Evolutionary conservation across 768 basidiomycete genomes (phyloP), one percentile per base, ranked within the genome.

Genomic region (Rhizopogon vesiculosus): DNA sequence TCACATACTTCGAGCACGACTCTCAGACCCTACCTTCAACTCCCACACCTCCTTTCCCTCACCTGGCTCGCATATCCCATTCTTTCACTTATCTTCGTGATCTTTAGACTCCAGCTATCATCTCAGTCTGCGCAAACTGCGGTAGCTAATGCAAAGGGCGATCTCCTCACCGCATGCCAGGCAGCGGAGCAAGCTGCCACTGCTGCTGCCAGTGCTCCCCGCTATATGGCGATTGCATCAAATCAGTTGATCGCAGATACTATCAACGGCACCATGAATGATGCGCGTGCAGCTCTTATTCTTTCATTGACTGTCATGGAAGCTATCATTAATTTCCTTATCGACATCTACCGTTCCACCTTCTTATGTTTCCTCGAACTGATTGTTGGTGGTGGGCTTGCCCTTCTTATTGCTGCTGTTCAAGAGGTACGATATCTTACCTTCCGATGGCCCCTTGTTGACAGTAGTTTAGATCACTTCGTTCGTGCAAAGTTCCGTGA

Each of bases 331-430:
- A 93, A 91, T 64, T 98, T 98, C 70, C 81, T 97, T 60, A 82
- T 98, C 60, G 89, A 93, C 71, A 83, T 87, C 45, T 98, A 97
- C 67, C 87, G 94, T 41, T 95, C 93, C 3, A 90, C 95, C 3
- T 86, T 96, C 64, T 79, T 99, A 51, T 99, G 96, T 69, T 93
- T 97, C 62, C 74, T 97, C 60, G 93, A 98, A 70, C 79, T 98
- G 43, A 85, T 91, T 22, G 84, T 99, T 9, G 79, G 85, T 29
- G 93, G 93, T 16, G 87, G 81, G 6, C 76, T 99, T 51, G 79
- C 83, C 25, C 73, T 98, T 53, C 74, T 97, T 45, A 91, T 97
- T 49, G 78, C 75, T 46, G 93, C 92, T 6, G 91, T 93, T 0
- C 76, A 92, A 59, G 89, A 89, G 75, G 95, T 94, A 61, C 58